phyloP scores from a whole-genome alignment of 83 land plant genomes.

The Picea abies region DNA sequence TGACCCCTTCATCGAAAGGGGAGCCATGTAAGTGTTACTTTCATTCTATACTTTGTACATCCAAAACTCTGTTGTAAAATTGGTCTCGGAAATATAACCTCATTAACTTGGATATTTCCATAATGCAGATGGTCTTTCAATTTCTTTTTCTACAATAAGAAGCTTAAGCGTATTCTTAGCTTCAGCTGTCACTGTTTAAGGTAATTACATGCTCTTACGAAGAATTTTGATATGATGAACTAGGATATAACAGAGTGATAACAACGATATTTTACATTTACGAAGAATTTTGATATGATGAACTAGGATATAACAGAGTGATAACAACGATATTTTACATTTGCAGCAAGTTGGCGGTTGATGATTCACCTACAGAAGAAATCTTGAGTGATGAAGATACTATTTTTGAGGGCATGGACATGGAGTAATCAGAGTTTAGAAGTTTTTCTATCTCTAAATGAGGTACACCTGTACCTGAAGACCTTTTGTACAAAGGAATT shows the following conservation, averaged over 20 bases:
- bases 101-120: not conserved
- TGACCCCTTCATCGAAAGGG: conserved; percentile 59
- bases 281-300: not conserved
- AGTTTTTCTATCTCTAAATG: too few species aligned
- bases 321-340: not conserved
- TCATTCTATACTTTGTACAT: too few species aligned
- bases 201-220: conserved; percentile 20
- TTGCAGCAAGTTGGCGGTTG: conserved; percentile 51
- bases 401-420: conserved; percentile 56
- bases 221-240: not conserved
- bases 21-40: conserved; percentile 46
- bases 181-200: conserved; percentile 74
- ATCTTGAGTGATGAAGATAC: conserved; percentile 32
- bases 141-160: conserved; percentile 89
- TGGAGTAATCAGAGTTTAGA: conserved; percentile 5
- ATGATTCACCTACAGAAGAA: conserved; percentile 26
- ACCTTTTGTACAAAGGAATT: too few species aligned
- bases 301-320: not conserved
- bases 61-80: too few species aligned
- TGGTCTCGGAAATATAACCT: not conserved
- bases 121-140: conserved; percentile 86
- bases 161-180: conserved; percentile 81
- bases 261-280: not conserved
- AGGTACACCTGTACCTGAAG: too few species aligned
- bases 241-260: not conserved